Base-by-base conservation (phyloP, 73 alveolate species). In the Paramecium tetraurelia region DNA sequence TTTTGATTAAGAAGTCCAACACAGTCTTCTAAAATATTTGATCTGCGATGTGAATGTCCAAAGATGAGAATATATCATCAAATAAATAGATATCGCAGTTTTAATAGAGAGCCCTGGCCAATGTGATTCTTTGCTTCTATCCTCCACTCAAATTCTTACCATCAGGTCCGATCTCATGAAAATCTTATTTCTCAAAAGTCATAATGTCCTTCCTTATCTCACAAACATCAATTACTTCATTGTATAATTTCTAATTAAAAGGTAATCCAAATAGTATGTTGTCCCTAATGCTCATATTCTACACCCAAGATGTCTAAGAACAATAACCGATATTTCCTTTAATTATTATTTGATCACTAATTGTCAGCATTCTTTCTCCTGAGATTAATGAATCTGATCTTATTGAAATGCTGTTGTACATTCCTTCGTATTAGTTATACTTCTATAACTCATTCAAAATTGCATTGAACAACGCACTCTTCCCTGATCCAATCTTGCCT, bases 71-170 rank as follows among this genome's bases (percentile, higher is more conserved):
- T 6, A 71, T 43, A 43, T 93, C 96, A 93, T 93, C 96, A 86
- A 93, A 93, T 41, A 93, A n/a, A 46, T 83, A 93, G 2, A 93
- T 93, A 41, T 89, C 94, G 24, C 63, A 46, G 11, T 46, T 53
- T 41, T 89, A 70, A 85, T 96, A 96, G 29, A 95, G 71, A 14
- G 97, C 97, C 93, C 98, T 93, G 10, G 97, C 97, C 20, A 96
- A 44, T 31, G 94, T 59, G 6, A 96, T 71, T 72, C 98, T 48
- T 43, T 96, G 93, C 85, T 95, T 96, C 69, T 96, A 89, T 18
- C 98, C 98, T 31, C 98, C 98, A 58, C 96, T 86, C 22, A 96
- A 85, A 72, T 96, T 96, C 40, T 92, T 93, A 14, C 98, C 98
- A 72, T 93, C 95, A 44, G 95, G 97, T 44, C 98, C 98, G 11